phyloP scores from a whole-genome alignment of 2,329 filamentous ascomycete genomes.

The Xylariaceae sp. region DNA sequence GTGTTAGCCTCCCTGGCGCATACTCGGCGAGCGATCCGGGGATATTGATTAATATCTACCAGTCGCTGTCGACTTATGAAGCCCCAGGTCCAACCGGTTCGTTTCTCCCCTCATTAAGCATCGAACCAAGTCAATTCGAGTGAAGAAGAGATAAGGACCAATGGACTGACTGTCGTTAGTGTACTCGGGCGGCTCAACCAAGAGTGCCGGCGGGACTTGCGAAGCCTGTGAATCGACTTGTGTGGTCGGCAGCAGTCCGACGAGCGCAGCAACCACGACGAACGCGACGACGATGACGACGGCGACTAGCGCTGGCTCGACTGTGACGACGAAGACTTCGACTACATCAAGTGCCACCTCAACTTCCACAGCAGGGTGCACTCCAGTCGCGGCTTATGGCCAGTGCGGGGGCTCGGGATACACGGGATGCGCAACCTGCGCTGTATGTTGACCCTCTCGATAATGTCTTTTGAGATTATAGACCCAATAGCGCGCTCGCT shows the following conservation, averaged over 20 bases:
- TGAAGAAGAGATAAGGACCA: background rate
- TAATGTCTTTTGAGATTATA: background rate
- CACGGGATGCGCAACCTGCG: constrained; percentile 24
- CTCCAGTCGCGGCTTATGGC: constrained; percentile 16
- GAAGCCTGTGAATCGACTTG: constrained; percentile 26
- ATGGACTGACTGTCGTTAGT: constrained; percentile 1
- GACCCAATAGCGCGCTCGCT: constrained; percentile 2
- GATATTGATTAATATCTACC: constrained; percentile 32
- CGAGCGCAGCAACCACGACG: constrained; percentile 10
- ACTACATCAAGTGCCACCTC: constrained; percentile 6
- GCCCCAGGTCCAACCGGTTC: constrained; percentile 28
- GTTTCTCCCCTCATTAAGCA: background rate
- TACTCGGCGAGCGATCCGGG: constrained; percentile 27
- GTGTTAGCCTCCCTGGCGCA: constrained; percentile 31
- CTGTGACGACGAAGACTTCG: constrained; percentile 6
- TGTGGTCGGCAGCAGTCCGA: constrained; percentile 14
- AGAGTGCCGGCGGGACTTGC: constrained; percentile 24
- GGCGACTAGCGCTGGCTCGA: background rate
- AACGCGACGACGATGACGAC: background rate
- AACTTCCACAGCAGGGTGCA: constrained; percentile 17
- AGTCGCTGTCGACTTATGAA: constrained; percentile 24
- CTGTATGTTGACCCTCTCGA: constrained; percentile 15
- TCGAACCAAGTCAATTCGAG: background rate
- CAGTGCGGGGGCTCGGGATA: constrained; percentile 26
- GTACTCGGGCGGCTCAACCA: constrained; percentile 22